These are phyloP conservation scores for Saturnispora halmiae DNA, from an alignment of 805 yeast genomes.

Conservation along the genomic window DNA sequence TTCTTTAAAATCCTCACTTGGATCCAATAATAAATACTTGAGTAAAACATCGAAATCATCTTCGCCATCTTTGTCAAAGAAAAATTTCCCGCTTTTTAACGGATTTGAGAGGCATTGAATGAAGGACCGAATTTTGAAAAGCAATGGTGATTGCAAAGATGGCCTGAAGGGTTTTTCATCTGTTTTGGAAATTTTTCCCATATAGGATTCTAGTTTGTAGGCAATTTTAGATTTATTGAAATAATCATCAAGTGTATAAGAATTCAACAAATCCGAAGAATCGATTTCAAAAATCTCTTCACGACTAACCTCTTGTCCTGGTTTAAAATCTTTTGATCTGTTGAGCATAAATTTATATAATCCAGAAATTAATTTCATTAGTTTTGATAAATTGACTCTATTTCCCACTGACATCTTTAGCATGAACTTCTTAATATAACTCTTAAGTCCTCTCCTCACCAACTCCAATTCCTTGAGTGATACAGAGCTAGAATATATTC, in stretches of 20 bases:
- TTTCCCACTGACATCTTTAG: conserved; percentile 61
- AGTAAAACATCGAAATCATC: conserved; percentile 30
- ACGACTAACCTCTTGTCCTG: conserved; percentile 48
- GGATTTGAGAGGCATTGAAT: conserved; percentile 62
- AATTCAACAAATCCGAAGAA: conserved; percentile 63
- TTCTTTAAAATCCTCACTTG: conserved; percentile 58
- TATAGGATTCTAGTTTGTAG: conserved; percentile 69
- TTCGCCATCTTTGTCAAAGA: conserved; percentile 40
- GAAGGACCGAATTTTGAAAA: conserved; percentile 60
- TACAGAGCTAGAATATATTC: conserved; percentile 57
- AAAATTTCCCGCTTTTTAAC: conserved; percentile 65
- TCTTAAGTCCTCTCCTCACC: conserved; percentile 40
- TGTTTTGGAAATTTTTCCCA: conserved; percentile 27
- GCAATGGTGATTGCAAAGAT: conserved; percentile 36
- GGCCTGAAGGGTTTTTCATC: conserved; percentile 10
- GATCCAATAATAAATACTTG: conserved; percentile 71
- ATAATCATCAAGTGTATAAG: conserved; percentile 57
- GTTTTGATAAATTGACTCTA: conserved; percentile 56
- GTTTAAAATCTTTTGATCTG: conserved; percentile 23
- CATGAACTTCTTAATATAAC: conserved; percentile 53
- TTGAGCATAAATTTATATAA: conserved; percentile 35
- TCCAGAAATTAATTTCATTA: conserved; percentile 46
- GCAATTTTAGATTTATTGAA: conserved; percentile 66
- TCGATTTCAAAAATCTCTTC: conserved; percentile 47
- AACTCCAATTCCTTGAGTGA: conserved; percentile 38